Evolutionary conservation across 179 eudicot species (phyloP).

Genomic region (Beta macrorhiza): DNA sequence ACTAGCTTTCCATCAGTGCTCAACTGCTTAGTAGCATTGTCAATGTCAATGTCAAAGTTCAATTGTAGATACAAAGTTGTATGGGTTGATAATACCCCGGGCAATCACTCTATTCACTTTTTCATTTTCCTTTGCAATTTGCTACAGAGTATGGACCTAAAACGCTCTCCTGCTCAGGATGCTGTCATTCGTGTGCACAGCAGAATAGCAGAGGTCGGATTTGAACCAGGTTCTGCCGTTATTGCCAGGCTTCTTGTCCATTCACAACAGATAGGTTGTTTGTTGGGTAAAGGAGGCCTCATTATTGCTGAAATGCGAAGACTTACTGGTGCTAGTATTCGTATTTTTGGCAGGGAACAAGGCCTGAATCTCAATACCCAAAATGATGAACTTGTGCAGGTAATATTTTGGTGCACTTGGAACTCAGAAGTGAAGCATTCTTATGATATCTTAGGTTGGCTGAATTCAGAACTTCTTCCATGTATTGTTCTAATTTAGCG

Average conservation of each 20-base stretch:
- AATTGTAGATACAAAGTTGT: neutral
- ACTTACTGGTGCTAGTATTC: slow-evolving; percentile 60
- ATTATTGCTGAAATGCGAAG: slow-evolving; percentile 59
- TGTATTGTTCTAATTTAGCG: neutral
- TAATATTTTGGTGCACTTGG: slow-evolving; percentile 19
- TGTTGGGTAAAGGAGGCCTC: slow-evolving; percentile 62
- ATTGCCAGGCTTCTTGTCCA: slow-evolving; percentile 61
- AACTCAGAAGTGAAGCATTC: neutral
- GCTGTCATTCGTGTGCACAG: slow-evolving; percentile 58
- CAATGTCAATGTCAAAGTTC: neutral
- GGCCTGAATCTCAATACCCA: slow-evolving; percentile 30
- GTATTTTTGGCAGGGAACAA: slow-evolving; percentile 56
- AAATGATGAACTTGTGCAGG: slow-evolving; percentile 64
- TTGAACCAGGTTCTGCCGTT: slow-evolving; percentile 59
- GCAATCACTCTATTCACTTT: neutral
- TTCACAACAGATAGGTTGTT: slow-evolving; percentile 57
- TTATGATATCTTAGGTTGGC: neutral
- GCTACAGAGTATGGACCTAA: slow-evolving; percentile 43
- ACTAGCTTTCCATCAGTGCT: neutral
- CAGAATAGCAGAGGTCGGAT: slow-evolving; percentile 56
- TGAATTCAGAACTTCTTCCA: neutral
- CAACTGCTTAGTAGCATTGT: neutral
- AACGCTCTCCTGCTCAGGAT: slow-evolving; percentile 66
- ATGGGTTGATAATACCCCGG: neutral
- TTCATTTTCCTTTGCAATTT: slow-evolving; percentile 9